Evolutionary conservation across 257 asterid genomes (phyloP).

Genomic region (Prunella vulgaris): DNA sequence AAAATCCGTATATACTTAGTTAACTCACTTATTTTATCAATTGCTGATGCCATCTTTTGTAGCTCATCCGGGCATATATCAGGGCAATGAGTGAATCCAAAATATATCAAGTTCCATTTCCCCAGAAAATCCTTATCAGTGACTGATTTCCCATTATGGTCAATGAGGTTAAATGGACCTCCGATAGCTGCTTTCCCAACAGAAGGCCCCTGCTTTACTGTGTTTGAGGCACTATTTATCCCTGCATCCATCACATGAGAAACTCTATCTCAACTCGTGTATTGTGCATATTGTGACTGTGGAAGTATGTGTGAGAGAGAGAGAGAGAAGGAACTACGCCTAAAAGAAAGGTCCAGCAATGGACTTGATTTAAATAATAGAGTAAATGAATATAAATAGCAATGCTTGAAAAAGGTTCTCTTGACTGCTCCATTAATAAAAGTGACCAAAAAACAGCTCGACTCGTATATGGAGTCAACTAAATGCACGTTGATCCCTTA

Average conservation of each 20-base stretch:
- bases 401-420: background rate
- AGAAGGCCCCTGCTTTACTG: conserved; percentile 73
- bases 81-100: conserved; percentile 97
- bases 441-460: background rate
- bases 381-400: background rate
- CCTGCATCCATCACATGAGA: conserved; percentile 38
- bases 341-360: background rate
- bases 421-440: background rate
- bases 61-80: conserved; percentile 98
- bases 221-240: conserved; percentile 53
- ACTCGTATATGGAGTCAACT: background rate
- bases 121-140: conserved; percentile 79
- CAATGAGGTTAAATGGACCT: conserved; percentile 84
- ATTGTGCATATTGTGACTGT: background rate
- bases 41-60: conserved; percentile 75
- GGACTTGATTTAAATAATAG: background rate
- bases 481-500: background rate
- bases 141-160: conserved; percentile 80
- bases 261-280: background rate
- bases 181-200: conserved; percentile 89
- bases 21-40: conserved; percentile 82
- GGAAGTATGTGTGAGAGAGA: background rate
- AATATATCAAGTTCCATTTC: conserved; percentile 74
- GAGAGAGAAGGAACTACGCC: background rate
- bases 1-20: background rate